A percentile compares a stretch with the other conserved stretches of the same genome.
phyloP scores from a whole-genome alignment of 108 stramenopile genomes.

The Nitzschia palea region DNA sequence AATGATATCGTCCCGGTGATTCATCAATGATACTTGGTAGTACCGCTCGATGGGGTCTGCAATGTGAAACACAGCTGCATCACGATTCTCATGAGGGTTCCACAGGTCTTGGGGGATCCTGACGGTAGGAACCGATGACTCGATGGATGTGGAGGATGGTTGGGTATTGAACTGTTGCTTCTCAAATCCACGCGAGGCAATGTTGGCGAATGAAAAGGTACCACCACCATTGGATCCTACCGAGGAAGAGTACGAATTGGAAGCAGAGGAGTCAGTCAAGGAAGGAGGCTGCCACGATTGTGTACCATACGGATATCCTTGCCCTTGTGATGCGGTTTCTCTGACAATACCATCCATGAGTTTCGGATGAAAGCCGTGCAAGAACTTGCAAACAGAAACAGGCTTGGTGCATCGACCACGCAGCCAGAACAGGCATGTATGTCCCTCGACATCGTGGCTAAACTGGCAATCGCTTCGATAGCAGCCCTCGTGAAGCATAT shows the following conservation, averaged over 20 bases:
- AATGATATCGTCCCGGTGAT: conserved; percentile 44
- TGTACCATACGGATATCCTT: too few relatives aligned
- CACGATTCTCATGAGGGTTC: conserved; percentile 55
- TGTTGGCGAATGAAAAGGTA: conserved; percentile 49
- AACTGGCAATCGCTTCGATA: conserved; percentile 82
- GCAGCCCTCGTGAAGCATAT: conserved; percentile 70
- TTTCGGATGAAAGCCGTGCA: conserved; percentile 69
- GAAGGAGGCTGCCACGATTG: conserved; percentile 9
- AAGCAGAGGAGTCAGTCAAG: not conserved
- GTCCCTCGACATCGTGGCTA: conserved; percentile 72
- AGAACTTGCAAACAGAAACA: conserved; percentile 55
- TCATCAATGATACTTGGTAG: conserved; percentile 1
- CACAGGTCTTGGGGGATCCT: conserved; percentile 68
- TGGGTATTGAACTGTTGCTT: conserved; percentile 14
- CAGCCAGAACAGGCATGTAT: conserved; percentile 79
- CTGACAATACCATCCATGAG: conserved; percentile 48
- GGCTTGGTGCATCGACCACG: conserved; percentile 73
- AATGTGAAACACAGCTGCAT: conserved; percentile 52
- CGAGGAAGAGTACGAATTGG: conserved; percentile 4
- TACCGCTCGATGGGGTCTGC: conserved; percentile 63
- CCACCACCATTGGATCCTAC: not conserved
- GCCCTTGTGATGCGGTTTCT: not conserved
- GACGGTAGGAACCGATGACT: conserved; percentile 32
- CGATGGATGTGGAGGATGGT: not conserved
- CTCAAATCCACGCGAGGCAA: conserved; percentile 56